phyloP scores from a whole-genome alignment of 495 filamentous ascomycete genomes.

The Tuber indicum region DNA sequence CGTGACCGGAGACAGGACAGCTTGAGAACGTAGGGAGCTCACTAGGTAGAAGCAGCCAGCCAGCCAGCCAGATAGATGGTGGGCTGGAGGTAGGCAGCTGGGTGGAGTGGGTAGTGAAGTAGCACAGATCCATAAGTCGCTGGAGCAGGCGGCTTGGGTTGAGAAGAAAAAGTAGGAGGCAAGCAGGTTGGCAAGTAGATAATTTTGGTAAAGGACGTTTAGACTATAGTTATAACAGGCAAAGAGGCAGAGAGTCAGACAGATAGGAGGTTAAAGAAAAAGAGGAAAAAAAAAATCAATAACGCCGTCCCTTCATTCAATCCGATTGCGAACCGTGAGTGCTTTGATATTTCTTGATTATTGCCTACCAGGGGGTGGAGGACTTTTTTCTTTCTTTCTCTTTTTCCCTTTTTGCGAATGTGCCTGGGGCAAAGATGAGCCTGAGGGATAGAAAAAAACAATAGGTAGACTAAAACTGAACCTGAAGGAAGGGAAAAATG shows the following conservation, averaged over 20 bases:
- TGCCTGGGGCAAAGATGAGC: not conserved
- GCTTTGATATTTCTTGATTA: slow-evolving; percentile 19
- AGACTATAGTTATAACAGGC: slow-evolving; percentile 23
- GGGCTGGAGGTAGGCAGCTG: not conserved
- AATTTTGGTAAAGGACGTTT: slow-evolving; percentile 4
- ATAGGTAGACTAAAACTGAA: not conserved
- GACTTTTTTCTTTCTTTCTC: not conserved
- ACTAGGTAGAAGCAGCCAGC: not conserved
- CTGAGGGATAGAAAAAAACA: not conserved
- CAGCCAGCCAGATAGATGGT: not conserved
- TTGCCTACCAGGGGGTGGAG: not conserved
- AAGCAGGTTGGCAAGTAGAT: not conserved
- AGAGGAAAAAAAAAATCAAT: slow-evolving; percentile 17
- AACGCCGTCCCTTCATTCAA: slow-evolving; percentile 29
- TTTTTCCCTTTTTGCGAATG: not conserved
- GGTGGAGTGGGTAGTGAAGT: not conserved
- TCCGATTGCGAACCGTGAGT: slow-evolving; percentile 25
- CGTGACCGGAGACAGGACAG: not conserved
- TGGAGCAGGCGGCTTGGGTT: not conserved
- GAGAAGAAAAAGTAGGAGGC: not conserved
- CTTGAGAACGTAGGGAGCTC: not conserved
- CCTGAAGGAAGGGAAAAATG: not conserved
- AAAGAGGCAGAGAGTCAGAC: not conserved
- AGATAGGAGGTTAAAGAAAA: slow-evolving; percentile 8
- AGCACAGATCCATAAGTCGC: not conserved